A percentile compares a stretch with the other conserved stretches of the same genome.
phyloP scores from a whole-genome alignment of 495 filamentous ascomycete species.

The Podospora fimiseda region DNA sequence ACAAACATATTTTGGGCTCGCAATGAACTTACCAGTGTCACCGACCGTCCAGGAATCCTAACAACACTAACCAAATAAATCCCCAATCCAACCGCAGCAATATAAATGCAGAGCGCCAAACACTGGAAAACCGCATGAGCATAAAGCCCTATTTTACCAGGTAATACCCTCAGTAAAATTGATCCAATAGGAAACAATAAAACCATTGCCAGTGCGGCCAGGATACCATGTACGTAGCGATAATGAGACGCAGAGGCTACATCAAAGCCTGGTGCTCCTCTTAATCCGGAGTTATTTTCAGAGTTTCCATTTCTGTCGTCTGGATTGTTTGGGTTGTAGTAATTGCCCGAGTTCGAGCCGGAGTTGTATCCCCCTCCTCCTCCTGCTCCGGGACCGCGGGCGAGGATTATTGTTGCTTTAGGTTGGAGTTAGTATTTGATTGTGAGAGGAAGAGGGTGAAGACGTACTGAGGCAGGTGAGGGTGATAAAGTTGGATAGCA shows the following conservation, averaged over 20 bases:
- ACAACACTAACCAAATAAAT: constrained; percentile 40
- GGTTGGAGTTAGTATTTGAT: too few relatives aligned
- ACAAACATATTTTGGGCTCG: too few relatives aligned
- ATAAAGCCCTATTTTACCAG: constrained; percentile 17
- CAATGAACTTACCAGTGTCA: constrained; percentile 15
- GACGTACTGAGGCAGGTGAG: too few relatives aligned
- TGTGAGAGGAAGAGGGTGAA: too few relatives aligned
- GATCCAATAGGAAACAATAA: constrained; percentile 49
- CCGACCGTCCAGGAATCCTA: constrained; percentile 12
- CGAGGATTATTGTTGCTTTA: too few relatives aligned
- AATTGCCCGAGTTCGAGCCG: too few relatives aligned
- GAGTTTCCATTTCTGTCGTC: too few relatives aligned
- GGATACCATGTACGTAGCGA: constrained; percentile 30
- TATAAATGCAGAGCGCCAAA: constrained; percentile 41
- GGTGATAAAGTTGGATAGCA: too few relatives aligned
- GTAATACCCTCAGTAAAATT: constrained; percentile 40
- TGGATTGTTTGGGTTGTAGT: too few relatives aligned
- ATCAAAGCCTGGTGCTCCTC: not conserved
- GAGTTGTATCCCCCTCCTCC: too few relatives aligned
- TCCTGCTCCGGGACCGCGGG: too few relatives aligned
- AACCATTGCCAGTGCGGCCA: constrained; percentile 36
- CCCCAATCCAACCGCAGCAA: constrained; percentile 56
- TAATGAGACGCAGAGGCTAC: not conserved
- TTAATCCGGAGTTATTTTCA: too few relatives aligned
- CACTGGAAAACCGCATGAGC: constrained; percentile 54